Conservation (phyloP, 1,139 yeast genomes). For the Hemisphaericaspora xylofermentans region DNA sequence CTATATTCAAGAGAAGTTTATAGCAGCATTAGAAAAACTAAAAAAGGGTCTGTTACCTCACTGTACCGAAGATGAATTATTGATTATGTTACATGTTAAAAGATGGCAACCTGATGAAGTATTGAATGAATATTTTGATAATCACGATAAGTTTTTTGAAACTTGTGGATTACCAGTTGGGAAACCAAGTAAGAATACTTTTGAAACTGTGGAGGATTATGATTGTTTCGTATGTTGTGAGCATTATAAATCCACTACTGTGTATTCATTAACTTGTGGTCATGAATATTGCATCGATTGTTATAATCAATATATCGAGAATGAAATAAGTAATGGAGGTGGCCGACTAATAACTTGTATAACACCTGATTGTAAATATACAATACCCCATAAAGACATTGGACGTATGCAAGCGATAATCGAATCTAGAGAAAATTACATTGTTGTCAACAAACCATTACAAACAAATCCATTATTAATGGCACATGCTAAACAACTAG, state of each 20-base stretch:
- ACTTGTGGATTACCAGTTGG: constrained; percentile 48
- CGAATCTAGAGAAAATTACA: constrained; percentile 6
- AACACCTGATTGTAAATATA: constrained; percentile 36
- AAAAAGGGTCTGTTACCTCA: constrained; percentile 28
- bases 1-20: constrained; percentile 23
- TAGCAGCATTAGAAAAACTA: constrained; percentile 20
- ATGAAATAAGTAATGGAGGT: constrained; percentile 47
- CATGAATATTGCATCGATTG: constrained; percentile 73
- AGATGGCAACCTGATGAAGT: constrained; percentile 77
- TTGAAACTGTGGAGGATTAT: constrained; percentile 28
- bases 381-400: constrained; percentile 34
- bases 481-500: constrained; percentile 45
- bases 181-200: constrained; percentile 18
- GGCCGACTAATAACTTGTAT: constrained; percentile 64
- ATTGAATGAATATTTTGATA: constrained; percentile 64
- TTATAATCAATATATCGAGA: constrained; percentile 57
- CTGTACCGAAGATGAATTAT: constrained; percentile 41
- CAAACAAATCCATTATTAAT: constrained; percentile 19
- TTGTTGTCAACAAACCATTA: constrained; percentile 9
- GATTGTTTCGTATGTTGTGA: constrained; percentile 75
- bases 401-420: constrained; percentile 17
- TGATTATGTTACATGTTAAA: constrained; percentile 55
- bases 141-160: constrained; percentile 41
- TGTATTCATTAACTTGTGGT: constrained; percentile 62
- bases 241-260: constrained; percentile 31